These are phyloP conservation scores for Hypoxylon lenormandii DNA, from an alignment of 495 filamentous ascomycete genomes.

Conservation along the genomic window DNA sequence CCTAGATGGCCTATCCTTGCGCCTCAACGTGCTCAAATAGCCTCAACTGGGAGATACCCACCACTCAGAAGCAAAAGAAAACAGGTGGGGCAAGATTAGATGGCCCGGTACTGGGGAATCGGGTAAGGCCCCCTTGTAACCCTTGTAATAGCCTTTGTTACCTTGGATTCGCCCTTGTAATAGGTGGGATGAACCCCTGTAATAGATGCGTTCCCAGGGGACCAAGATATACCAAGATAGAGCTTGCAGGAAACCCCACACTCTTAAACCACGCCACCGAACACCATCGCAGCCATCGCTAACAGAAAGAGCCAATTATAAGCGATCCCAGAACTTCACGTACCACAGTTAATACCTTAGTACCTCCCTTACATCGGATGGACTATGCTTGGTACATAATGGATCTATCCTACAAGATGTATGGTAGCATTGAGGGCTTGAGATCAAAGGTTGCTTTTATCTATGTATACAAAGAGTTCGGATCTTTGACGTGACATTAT, in stretches of 20 bases:
- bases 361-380: too few relatives aligned
- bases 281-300: not conserved
- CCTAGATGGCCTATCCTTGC: too few relatives aligned
- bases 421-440: too few relatives aligned
- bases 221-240: constrained; percentile 19
- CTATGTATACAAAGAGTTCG: too few relatives aligned
- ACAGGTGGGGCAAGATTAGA: constrained; percentile 12
- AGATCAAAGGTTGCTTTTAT: too few relatives aligned
- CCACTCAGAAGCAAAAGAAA: constrained; percentile 24
- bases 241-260: constrained; percentile 14
- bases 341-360: too few relatives aligned
- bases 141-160: not conserved
- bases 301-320: too few relatives aligned
- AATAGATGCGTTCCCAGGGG: constrained; percentile 4
- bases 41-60: constrained; percentile 47
- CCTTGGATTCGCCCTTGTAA: not conserved
- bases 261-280: constrained; percentile 5
- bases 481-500: too few relatives aligned
- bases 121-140: constrained; percentile 6
- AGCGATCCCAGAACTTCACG: too few relatives aligned
- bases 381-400: too few relatives aligned
- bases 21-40: constrained; percentile 64
- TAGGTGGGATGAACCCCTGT: constrained; percentile 25
- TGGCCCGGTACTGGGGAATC: constrained; percentile 19
- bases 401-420: too few relatives aligned